Base-by-base conservation (phyloP, 2,329 filamentous ascomycete genomes). In the Colletotrichum orbiculare region DNA sequence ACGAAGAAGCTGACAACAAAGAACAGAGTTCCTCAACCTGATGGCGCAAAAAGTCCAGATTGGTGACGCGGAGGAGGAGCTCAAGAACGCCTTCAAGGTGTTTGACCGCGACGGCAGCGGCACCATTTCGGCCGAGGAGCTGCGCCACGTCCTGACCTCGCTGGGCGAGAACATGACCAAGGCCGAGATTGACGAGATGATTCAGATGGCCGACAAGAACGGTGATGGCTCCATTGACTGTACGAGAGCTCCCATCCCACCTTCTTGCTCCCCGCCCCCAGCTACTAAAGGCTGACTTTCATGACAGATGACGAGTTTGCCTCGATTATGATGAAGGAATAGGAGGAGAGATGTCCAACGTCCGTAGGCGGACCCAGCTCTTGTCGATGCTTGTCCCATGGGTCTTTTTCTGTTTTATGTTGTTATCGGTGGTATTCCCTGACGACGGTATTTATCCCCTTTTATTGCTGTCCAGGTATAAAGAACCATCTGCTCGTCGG, bases 1-100 rank as follows among this genome's bases (percentile, higher is more conserved):
- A 34, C 33, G 46, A 25, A 12, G 46, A 49, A n/a, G 46, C 46
- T 34, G 33, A 35, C 46, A 10, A 10, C 25, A 11, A 33, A n/a
- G 42, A 39, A 34, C 8, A 95, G 92, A 96, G 77, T 96, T 96
- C 81, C 84, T 96, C 67, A 95, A 92, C 70, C 95, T 96, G 92
- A 96, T 96, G 92, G 92, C 92, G 66, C 89, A 92, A 75, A 96
- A 96, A 83, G 95, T 96, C 92, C 95, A 95, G 85, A 92, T 95
- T 74, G 95, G 92, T 72, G 92, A 96, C 76, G 94, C 92, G 53
- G 92, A 96, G 81, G 92, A 95, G 81, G 92, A 96, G 79, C 95
- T 96, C 72, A 89, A 92, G 73, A 92, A 94, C 79, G 91, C 92
- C 8, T 95, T 95, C 87, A 94, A 94, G 86, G 91, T 91, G 56